These are phyloP conservation scores for Phytophthora rubi DNA, from an alignment of 352 stramenopile genomes.

Conservation along the genomic window DNA sequence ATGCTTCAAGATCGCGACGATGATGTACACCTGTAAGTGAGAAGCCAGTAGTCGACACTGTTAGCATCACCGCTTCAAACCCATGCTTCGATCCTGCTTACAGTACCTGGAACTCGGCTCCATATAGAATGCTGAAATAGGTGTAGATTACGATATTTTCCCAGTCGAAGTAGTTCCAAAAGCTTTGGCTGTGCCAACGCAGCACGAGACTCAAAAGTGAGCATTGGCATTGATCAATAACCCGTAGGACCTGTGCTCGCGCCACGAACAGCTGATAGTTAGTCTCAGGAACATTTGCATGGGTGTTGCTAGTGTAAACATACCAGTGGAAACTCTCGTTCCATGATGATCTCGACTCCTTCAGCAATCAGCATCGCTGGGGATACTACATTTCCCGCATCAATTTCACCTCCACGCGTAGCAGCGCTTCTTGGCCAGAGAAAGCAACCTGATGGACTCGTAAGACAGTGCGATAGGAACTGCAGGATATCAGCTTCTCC, in stretches of 20 bases:
- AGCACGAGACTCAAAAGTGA: slow-evolving; percentile 51
- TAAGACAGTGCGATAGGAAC: slow-evolving; percentile 41
- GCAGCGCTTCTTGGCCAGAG: slow-evolving; percentile 45
- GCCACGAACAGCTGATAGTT: not conserved
- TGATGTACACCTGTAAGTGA: slow-evolving; percentile 52
- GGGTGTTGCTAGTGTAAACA: not conserved
- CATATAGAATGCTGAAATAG: slow-evolving; percentile 65
- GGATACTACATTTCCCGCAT: not conserved
- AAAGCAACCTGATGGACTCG: slow-evolving; percentile 30
- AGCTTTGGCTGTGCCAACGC: slow-evolving; percentile 62
- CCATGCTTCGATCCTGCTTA: slow-evolving; percentile 13
- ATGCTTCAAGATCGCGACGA: slow-evolving; percentile 57
- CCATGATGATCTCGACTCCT: slow-evolving; percentile 56
- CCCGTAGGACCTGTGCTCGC: slow-evolving; percentile 45
- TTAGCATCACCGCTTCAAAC: not conserved
- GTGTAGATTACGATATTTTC: slow-evolving; percentile 57
- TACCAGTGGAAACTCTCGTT: slow-evolving; percentile 62
- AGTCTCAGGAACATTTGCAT: not conserved
- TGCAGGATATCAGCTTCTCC: slow-evolving; percentile 43
- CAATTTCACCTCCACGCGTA: not conserved
- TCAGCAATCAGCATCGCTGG: slow-evolving; percentile 33
- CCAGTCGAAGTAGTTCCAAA: slow-evolving; percentile 81
- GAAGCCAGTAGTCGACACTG: not conserved
- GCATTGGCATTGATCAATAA: slow-evolving; percentile 53
- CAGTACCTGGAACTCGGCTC: slow-evolving; percentile 68